Base-by-base conservation (phyloP, 202 grass and related monocot genomes). In the Thinopyrum obtusiflorum region DNA sequence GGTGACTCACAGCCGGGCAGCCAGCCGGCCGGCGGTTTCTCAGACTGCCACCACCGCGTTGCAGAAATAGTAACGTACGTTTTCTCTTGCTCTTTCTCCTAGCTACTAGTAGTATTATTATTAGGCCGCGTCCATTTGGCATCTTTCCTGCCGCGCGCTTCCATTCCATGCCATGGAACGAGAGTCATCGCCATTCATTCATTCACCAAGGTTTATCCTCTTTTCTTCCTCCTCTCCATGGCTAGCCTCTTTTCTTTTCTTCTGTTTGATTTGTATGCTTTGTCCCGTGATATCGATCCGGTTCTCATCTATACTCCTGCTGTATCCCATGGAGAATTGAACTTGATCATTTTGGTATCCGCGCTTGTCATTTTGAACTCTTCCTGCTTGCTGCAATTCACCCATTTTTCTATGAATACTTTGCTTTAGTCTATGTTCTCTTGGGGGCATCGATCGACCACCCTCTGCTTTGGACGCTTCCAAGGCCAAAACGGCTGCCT, bases 401-500 rank as follows among this genome's bases (percentile, higher is more conserved):
- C 77, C 25, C 5, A 8, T 47, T 66, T 62, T 9, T 35, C 20
- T 31, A 9, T 15, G 36, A 65, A 4, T 80, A 46, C 17, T 46
- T 26, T 44, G 27, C 29, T 35, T 9, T 9, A 21, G 11, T 64
- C 0, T 33, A 55, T 17, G 29, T 76, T 37, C 18, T n/a, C 77
- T 74, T 65, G 57, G 68, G 68, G 65, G 37, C 26, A 59, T 51
- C 49, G 49, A 53, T 53, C 49, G 17, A 20, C 49, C 29, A 37
- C 15, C 55, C 65, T 64, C 76, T 86, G 53, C 72, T 73, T 80
- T 62, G 55, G 77, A 80, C 64, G 28, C 67, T 80, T 80, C 53
- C 65, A 72, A 73, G 12, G 77, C 67, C 77, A 55, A 39, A 53
- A 65, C 39, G 51, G 55, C 59, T 15, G 65, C 75, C 64, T 80